phyloP scores from a whole-genome alignment of 2,329 filamentous ascomycete genomes.

The Paramyrothecium sp. region DNA sequence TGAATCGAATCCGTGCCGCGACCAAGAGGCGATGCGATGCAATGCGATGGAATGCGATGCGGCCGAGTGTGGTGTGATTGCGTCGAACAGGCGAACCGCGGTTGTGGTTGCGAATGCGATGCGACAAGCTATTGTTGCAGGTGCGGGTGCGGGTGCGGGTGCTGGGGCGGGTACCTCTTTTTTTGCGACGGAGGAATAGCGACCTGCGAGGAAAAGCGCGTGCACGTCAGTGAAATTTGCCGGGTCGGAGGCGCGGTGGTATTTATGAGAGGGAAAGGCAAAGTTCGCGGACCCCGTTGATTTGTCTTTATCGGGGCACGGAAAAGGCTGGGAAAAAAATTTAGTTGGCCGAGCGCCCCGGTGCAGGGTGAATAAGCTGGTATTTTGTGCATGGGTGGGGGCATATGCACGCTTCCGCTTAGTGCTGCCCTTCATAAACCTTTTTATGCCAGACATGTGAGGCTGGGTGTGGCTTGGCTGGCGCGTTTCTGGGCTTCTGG shows the following conservation, averaged over 20 bases:
- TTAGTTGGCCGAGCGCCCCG: constrained; percentile 27
- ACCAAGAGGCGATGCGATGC: constrained; percentile 6
- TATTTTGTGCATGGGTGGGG: constrained; percentile 6
- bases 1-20: no score
- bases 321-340: constrained; percentile 31
- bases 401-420: no score
- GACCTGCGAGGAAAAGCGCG: constrained; percentile 43
- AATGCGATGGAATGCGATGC: constrained; percentile 6
- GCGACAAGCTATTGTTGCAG: background rate
- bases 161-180: constrained; percentile 15
- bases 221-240: constrained; percentile 43
- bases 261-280: constrained; percentile 43
- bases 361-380: constrained; percentile 11
- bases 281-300: constrained; percentile 30
- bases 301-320: constrained; percentile 37
- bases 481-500: background rate
- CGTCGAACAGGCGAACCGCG: constrained; percentile 3
- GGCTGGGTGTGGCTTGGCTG: constrained; percentile 9
- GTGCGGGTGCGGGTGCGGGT: background rate
- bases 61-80: constrained; percentile 6
- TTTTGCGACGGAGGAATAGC: constrained; percentile 19
- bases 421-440: no score
- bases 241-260: constrained; percentile 43
- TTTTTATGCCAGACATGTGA: background rate
- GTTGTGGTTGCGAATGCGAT: background rate